Conservation (phyloP, 257 asterid species). For the Avicennia marina region DNA sequence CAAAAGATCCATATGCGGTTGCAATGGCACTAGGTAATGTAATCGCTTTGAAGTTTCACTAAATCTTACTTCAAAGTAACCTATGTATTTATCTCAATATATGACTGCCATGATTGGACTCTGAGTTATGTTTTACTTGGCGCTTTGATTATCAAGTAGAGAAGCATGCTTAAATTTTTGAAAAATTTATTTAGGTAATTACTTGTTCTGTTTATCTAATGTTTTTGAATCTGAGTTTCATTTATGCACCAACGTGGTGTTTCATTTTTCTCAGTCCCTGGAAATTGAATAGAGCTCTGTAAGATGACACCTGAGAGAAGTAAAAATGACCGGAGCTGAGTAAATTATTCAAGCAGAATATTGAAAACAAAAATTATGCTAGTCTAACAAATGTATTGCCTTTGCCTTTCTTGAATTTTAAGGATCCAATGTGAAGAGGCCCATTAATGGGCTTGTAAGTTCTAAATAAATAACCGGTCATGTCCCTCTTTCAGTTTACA, state of each 20-base stretch:
- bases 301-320: no score
- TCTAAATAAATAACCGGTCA: no score
- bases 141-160: not conserved
- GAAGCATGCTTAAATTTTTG: slow-evolving; percentile 10
- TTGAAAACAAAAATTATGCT: no score
- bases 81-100: not conserved
- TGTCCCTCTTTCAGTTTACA: no score
- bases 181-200: not conserved
- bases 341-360: no score
- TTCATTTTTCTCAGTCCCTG: not conserved
- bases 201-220: slow-evolving; percentile 4
- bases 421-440: no score
- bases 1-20: slow-evolving; percentile 88
- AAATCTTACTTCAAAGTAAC: not conserved
- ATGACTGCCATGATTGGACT: slow-evolving; percentile 11
- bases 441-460: no score
- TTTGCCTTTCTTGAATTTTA: no score
- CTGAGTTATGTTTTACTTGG: slow-evolving; percentile 1
- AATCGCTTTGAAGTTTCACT: slow-evolving; percentile 13
- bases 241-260: not conserved
- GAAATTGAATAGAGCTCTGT: not conserved
- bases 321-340: no score
- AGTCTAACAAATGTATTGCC: no score
- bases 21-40: slow-evolving; percentile 89
- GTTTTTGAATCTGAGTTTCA: slow-evolving; percentile 5